Base-by-base conservation (phyloP, 768 basidiomycete species). In the Epithele typhae region DNA sequence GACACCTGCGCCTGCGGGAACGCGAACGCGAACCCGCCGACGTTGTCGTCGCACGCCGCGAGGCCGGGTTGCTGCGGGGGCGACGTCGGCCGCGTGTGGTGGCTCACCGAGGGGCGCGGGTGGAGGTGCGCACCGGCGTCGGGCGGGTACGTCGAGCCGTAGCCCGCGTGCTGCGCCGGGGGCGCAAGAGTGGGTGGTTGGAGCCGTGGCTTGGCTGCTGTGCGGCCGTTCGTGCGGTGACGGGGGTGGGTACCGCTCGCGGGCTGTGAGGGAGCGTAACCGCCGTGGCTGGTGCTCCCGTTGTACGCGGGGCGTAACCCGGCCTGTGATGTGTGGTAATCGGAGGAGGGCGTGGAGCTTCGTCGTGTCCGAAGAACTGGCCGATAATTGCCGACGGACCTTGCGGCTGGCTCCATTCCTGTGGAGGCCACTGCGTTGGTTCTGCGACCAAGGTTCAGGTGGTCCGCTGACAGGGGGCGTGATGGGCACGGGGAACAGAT, bases 401-500 rank as follows among this genome's bases (percentile, higher is more conserved):
- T 18, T 52, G 51, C 1, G 47, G 42, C 10, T 49, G 33, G 18
- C 43, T 49, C 60, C 60, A 61, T 18, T 61, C 54, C 0, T 56
- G 46, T 9, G 60, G 58, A 3, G 60, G 60, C 60, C 60, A 59
- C 19, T 41, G 33, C 11, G 47, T n/a, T n/a, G n/a, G n/a, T n/a
- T 43, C 25, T 52, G 55, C 12, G 56, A 45, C 55, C 48, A 52
- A 4, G 49, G 53, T 30, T 30, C 8, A 30, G 27, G 27, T 30
- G 27, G 27, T 30, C 19, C 46, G 25, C 24, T 24, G 12, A 40
- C 22, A 1, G 45, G 43, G 21, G 34, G 22, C 18, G 30, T 34
- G 21, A 30, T 33, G 32, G 48, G 36, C 22, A 50, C 37, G 14
- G 54, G 61, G 41, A 53, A 37, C 11, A 43, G 18, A 40, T 22